Evolutionary conservation across 169 alveolate species (phyloP), one percentile per base, ranked within the genome.

Genomic region (Theileria orientalis): DNA sequence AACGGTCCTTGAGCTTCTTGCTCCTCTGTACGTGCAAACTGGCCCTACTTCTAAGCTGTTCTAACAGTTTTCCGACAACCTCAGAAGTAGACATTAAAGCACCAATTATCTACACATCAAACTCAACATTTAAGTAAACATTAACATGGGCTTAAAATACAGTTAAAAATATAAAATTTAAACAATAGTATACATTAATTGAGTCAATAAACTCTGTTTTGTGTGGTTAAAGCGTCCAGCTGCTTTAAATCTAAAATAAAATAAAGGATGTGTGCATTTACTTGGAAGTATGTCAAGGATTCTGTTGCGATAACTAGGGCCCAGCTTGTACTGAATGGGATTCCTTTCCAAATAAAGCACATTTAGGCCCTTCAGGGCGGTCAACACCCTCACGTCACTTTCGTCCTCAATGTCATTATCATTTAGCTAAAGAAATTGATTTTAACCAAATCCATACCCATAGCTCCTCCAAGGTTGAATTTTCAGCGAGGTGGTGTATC

Each of bases 301-400:
- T 21, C 79, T 33, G 52, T 84, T 59, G 70, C 95, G 83, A 59
- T 91, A 91, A 46, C 89, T 54, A 8, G 93, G 94, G n/a, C 94
- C 93, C 3, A 91, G 83, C 40, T 47, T 86, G 13, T 74, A 60
- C 63, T 91, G 94, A 21, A 91, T 84, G 23, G 92, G 90, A 74
- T 91, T 91, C 77, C 90, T 82, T 74, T 91, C 95, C 51, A 91
- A 57, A 46, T 91, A 91, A 8, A 91, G 68, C 19, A 91, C 92
- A 66, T 90, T 68, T 32, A 91, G 89, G 32, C 75, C 75, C 46
- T 56, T 69, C 63, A 87, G 79, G 21, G 47, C 56, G 5, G 41
- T 62, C 46, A 91, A 54, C 21, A 75, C 72, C 64, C 69, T 70
- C 40, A 91, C 56, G 64, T 90, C 90, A 0, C 74, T 63, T 46